phyloP scores from a whole-genome alignment of 805 yeast genomes.

The Monosporozyma yasuniensis region DNA sequence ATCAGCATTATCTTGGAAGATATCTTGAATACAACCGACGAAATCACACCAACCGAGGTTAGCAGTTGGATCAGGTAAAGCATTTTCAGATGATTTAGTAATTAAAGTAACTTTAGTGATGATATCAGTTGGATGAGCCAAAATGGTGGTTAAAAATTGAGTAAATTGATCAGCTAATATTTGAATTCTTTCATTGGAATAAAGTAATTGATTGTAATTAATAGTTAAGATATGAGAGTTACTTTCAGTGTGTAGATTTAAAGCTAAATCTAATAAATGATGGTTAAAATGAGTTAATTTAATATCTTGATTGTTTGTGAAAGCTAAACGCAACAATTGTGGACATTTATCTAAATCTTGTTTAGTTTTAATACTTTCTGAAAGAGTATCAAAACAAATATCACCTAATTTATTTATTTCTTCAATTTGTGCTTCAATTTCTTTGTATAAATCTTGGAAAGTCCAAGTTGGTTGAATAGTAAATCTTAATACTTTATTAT shows the following conservation, averaged over 20 bases:
- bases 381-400: constrained; percentile 48
- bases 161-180: constrained; percentile 65
- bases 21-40: constrained; percentile 95
- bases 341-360: constrained; percentile 52
- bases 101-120: constrained; percentile 60
- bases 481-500: constrained; percentile 48
- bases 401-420: constrained; percentile 14
- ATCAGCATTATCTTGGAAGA: constrained; percentile 79
- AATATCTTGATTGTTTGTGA: constrained; percentile 36
- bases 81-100: constrained; percentile 51
- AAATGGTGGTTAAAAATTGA: constrained; percentile 39
- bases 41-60: constrained; percentile 86
- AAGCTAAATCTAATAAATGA: constrained; percentile 41
- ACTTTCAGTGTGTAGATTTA: constrained; percentile 14
- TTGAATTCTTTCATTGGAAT: constrained; percentile 56
- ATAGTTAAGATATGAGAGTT: constrained; percentile 15
- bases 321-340: constrained; percentile 43
- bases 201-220: constrained; percentile 66
- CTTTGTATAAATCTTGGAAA: constrained; percentile 43
- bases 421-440: constrained; percentile 34
- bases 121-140: constrained; percentile 30
- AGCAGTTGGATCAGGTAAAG: constrained; percentile 79
- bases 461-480: constrained; percentile 45
- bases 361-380: constrained; percentile 39
- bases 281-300: constrained; percentile 29